Percentiles rank a stretch among this genome's conserved stretches.
phyloP scores from a whole-genome alignment of 73 alveolate genomes.

The Symbiodinium natans region DNA sequence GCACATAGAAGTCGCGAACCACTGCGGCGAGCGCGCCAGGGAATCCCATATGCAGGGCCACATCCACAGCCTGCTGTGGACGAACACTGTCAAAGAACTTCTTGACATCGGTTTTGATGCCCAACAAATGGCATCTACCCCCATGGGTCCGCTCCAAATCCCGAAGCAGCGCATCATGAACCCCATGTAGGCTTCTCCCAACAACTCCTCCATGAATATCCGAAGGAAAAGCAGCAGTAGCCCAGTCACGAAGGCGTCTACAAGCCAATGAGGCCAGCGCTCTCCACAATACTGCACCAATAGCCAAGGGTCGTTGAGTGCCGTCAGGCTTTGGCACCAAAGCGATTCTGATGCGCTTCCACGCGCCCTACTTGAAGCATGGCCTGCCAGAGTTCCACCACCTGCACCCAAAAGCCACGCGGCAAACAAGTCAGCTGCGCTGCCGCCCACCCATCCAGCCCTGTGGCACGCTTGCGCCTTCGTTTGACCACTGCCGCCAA shows the following conservation, averaged over 20 bases:
- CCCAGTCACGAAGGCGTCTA: neutral
- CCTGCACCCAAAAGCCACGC: neutral
- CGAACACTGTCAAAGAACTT: neutral
- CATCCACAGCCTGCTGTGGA: neutral
- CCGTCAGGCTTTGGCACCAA: neutral
- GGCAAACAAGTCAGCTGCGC: neutral
- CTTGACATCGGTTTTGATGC: neutral
- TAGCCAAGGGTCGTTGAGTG: neutral
- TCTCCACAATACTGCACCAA: neutral
- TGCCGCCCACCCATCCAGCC: neutral
- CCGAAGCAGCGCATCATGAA: neutral
- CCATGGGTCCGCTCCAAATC: neutral
- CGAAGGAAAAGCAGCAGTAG: neutral
- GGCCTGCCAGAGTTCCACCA: neutral
- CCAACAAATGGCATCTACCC: neutral
- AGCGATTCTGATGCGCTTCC: neutral
- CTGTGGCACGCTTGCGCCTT: neutral
- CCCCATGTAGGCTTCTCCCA: neutral
- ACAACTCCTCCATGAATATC: neutral
- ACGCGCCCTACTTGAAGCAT: neutral
- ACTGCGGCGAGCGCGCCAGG: neutral
- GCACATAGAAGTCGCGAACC: neutral
- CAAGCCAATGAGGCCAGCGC: no score
- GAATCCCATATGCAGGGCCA: neutral
- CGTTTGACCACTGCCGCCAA: neutral